Conservation (phyloP, 495 filamentous ascomycete species). For the Penicillium antarcticum region DNA sequence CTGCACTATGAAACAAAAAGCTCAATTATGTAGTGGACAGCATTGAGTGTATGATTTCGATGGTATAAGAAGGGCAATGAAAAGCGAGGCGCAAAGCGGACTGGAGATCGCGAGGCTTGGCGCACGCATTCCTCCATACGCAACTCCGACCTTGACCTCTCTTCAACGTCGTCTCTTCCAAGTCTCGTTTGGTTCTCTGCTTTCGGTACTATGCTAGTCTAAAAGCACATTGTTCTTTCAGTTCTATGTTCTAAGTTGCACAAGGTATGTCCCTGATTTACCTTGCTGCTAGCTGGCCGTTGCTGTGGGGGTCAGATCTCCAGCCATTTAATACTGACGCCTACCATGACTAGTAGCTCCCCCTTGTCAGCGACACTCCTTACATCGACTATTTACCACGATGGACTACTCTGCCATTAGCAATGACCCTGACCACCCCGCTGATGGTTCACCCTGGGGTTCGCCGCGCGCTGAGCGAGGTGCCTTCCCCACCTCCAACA, state of each 20-base stretch:
- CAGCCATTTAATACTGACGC: slow-evolving; percentile 27
- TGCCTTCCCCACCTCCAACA: slow-evolving; percentile 48
- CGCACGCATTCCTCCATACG: slow-evolving; percentile 17
- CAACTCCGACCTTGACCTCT: slow-evolving; percentile 10
- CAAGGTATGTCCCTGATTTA: slow-evolving; percentile 10
- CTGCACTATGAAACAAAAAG: slow-evolving; percentile 5
- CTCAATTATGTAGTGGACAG: slow-evolving; percentile 5
- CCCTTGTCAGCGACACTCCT: slow-evolving; percentile 19
- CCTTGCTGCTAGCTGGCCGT: slow-evolving; percentile 16
- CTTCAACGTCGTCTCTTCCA: neutral
- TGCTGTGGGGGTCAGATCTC: slow-evolving; percentile 21
- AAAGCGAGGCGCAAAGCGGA: slow-evolving; percentile 9
- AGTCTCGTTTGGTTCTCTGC: neutral
- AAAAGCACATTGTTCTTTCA: neutral
- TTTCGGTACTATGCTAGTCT: slow-evolving; percentile 9
- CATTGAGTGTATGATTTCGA: slow-evolving; percentile 10
- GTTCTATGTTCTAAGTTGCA: slow-evolving; percentile 5
- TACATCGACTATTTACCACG: slow-evolving; percentile 14
- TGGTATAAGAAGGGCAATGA: slow-evolving; percentile 4
- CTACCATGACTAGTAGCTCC: slow-evolving; percentile 22
- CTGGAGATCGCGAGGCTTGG: slow-evolving; percentile 19
- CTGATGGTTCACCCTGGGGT: slow-evolving; percentile 74
- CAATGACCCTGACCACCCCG: slow-evolving; percentile 67
- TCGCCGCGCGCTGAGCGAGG: slow-evolving; percentile 64
- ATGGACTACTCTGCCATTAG: slow-evolving; percentile 88